Evolutionary conservation across 139 green algal species (phyloP).

Genomic region (Diplosphaera chodatii): DNA sequence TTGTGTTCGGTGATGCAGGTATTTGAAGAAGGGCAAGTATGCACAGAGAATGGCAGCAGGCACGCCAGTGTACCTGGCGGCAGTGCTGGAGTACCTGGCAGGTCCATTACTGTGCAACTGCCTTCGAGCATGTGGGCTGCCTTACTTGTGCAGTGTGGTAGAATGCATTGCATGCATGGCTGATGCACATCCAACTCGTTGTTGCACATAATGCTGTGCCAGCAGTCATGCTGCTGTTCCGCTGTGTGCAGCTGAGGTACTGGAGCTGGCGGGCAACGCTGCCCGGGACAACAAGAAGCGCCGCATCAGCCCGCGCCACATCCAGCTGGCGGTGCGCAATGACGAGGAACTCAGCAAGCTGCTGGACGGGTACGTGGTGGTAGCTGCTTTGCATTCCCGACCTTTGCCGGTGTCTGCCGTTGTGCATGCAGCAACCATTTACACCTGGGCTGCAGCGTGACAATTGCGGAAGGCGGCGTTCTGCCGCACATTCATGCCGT

Average conservation of each 20-base stretch:
- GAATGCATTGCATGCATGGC: no score
- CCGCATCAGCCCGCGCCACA: slow-evolving; percentile 75
- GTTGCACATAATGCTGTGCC: no score
- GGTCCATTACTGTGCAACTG: slow-evolving; percentile 24
- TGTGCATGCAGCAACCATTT: neutral
- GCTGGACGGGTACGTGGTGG: slow-evolving; percentile 10
- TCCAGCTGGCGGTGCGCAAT: slow-evolving; percentile 85
- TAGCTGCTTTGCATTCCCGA: neutral
- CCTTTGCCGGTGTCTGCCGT: neutral
- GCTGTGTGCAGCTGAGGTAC: slow-evolving; percentile 39
- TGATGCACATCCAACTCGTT: no score
- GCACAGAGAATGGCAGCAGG: slow-evolving; percentile 60
- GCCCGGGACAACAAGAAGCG: slow-evolving; percentile 87
- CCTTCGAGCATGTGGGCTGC: neutral
- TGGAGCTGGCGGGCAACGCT: slow-evolving; percentile 82
- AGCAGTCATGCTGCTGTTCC: no score
- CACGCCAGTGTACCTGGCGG: slow-evolving; percentile 70
- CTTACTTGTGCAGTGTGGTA: no score
- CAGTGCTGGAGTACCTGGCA: slow-evolving; percentile 60
- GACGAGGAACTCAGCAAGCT: slow-evolving; percentile 94
- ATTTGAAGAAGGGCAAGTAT: slow-evolving; percentile 76
- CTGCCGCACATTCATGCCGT: slow-evolving; percentile 82
- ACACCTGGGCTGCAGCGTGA: slow-evolving; percentile 36
- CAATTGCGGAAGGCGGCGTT: slow-evolving; percentile 75
- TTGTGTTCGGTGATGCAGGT: slow-evolving; percentile 10